Conservation (phyloP, 2,329 filamentous ascomycete genomes). For the Neoascochyta sp. region DNA sequence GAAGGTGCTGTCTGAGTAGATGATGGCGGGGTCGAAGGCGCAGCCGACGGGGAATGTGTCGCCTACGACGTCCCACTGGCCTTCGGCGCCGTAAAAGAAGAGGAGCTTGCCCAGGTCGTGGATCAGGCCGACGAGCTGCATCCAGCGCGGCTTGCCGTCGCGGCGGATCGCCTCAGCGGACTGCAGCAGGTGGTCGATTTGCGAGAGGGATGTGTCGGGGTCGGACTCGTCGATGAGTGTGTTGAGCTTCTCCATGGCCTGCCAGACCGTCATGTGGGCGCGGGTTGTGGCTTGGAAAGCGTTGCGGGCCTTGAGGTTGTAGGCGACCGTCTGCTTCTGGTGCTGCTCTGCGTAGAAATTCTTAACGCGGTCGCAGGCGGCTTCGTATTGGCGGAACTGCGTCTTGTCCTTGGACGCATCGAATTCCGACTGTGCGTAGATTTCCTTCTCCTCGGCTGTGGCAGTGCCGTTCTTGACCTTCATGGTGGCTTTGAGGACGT, state of each 20-base stretch:
- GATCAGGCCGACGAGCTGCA: slow-evolving; percentile 73
- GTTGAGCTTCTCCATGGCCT: slow-evolving; percentile 90
- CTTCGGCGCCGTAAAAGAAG: slow-evolving; percentile 76
- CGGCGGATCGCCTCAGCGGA: slow-evolving; percentile 84
- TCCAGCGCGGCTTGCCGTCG: slow-evolving; percentile 78
- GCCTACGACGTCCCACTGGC: slow-evolving; percentile 91
- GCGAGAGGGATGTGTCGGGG: slow-evolving; percentile 79
- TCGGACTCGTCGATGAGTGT: slow-evolving; percentile 87
- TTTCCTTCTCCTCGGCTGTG: slow-evolving; percentile 45
- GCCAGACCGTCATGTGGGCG: slow-evolving; percentile 79
- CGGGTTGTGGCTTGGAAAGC: slow-evolving; percentile 64
- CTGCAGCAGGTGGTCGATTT: slow-evolving; percentile 88
- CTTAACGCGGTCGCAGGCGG: slow-evolving; percentile 79
- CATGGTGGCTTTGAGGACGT: slow-evolving; percentile 56
- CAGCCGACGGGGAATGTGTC: slow-evolving; percentile 80
- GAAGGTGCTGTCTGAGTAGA: slow-evolving; percentile 80
- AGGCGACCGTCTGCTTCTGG: slow-evolving; percentile 71
- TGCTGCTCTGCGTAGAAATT: slow-evolving; percentile 75
- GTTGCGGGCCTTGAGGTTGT: slow-evolving; percentile 78
- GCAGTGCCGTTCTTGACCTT: slow-evolving; percentile 48
- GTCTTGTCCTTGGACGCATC: slow-evolving; percentile 74
- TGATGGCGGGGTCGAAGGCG: slow-evolving; percentile 69
- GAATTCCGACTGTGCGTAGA: slow-evolving; percentile 61
- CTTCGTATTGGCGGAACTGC: slow-evolving; percentile 77
- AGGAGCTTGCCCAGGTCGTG: slow-evolving; percentile 78